A percentile compares a stretch with the other conserved stretches of the same genome.
Evolutionary conservation across 345 rosid genomes (phyloP).

Genomic region (Eucalyptus urophylla): DNA sequence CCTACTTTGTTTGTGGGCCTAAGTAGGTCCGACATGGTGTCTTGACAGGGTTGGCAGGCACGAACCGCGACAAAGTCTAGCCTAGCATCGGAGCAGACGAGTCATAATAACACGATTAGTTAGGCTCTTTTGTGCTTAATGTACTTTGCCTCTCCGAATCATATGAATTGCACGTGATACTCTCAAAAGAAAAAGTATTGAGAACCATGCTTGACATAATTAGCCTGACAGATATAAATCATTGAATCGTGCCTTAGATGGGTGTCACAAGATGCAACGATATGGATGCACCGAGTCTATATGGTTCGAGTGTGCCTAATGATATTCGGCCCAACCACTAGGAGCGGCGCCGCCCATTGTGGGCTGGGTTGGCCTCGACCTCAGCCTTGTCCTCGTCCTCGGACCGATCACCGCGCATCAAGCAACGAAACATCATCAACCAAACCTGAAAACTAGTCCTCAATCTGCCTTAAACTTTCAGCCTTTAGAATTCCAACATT

Average conservation of each 20-base stretch:
- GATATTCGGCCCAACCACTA: not conserved
- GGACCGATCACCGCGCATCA: not conserved
- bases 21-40: not conserved
- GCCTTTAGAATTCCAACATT: too few species aligned
- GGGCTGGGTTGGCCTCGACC: not conserved
- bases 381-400: not conserved
- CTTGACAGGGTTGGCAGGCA: not conserved
- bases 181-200: not conserved
- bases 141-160: not conserved
- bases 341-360: not conserved
- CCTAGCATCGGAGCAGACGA: not conserved
- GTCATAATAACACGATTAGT: not conserved
- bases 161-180: not conserved
- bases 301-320: accelerated
- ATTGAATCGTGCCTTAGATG: not conserved
- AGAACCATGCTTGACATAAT: not conserved
- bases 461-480: too few species aligned
- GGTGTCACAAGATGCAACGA: not conserved
- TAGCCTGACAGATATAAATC: accelerated
- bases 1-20: not conserved
- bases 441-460: not conserved
- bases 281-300: not conserved
- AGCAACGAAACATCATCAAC: not conserved
- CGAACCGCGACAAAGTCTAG: not conserved
- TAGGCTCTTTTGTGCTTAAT: not conserved